phyloP scores from a whole-genome alignment of 345 rosid genomes.

The Populus ilicifolia region DNA sequence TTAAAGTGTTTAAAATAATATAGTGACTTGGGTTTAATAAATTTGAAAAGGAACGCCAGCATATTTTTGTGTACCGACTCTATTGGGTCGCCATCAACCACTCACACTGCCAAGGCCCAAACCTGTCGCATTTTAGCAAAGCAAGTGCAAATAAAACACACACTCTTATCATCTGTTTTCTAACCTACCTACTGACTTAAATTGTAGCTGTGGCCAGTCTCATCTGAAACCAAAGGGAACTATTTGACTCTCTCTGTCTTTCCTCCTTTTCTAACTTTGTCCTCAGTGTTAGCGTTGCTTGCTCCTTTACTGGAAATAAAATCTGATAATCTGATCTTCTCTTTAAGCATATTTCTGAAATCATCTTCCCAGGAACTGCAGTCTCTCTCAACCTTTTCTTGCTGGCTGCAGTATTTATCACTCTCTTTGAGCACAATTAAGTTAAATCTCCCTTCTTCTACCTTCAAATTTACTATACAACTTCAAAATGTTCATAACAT shows the following conservation, averaged over 20 bases:
- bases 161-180: background rate
- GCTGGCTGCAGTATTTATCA: constrained; percentile 5
- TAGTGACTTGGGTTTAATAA: too few species aligned
- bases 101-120: background rate
- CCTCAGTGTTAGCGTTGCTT: constrained; percentile 46
- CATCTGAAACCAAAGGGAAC: constrained; percentile 6
- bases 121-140: constrained; percentile 37
- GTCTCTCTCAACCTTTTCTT: constrained; percentile 20
- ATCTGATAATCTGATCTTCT: constrained; percentile 42
- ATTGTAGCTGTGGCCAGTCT: background rate
- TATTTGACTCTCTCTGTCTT: constrained; percentile 15
- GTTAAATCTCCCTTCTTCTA: background rate
- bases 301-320: constrained; percentile 38
- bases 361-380: constrained; percentile 18
- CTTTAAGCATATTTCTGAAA: constrained; percentile 22
- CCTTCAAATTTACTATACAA: background rate
- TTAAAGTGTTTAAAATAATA: too few species aligned
- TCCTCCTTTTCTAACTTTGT: constrained; percentile 27
- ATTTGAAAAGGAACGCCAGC: too few species aligned
- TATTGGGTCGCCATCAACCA: background rate
- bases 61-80: background rate
- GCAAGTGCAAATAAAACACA: constrained; percentile 6
- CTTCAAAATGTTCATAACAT: background rate
- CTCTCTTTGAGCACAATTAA: background rate
- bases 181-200: background rate